Percentiles rank a stretch among this genome's conserved stretches.
These are phyloP conservation scores for Penicillium daleae DNA, from an alignment of 495 filamentous ascomycete species.

Conservation along the genomic window DNA sequence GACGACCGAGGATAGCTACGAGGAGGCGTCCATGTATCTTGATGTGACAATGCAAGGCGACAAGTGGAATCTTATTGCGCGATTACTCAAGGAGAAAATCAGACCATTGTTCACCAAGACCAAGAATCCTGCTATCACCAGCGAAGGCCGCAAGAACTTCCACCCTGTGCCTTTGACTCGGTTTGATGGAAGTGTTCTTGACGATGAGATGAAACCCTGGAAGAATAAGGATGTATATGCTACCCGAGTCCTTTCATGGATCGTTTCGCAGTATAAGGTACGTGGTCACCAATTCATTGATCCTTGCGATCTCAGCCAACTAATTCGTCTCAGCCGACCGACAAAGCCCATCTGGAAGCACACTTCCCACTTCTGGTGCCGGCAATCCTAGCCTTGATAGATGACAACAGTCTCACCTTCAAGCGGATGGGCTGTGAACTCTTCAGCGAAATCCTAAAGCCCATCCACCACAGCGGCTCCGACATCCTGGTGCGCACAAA, in stretches of 20 bases:
- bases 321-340: conserved; percentile 28
- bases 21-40: conserved; percentile 39
- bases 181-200: conserved; percentile 50
- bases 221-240: conserved; percentile 65
- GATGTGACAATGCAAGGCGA: conserved; percentile 40
- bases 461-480: conserved; percentile 51
- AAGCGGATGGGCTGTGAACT: conserved; percentile 65
- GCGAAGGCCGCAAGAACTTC: conserved; percentile 62
- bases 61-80: conserved; percentile 56
- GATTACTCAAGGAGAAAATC: conserved; percentile 56
- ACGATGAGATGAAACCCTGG: conserved; percentile 69
- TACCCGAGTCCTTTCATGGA: conserved; percentile 69
- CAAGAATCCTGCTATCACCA: conserved; percentile 64
- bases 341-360: conserved; percentile 40
- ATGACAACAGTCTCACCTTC: conserved; percentile 62
- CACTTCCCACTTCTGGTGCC: conserved; percentile 86
- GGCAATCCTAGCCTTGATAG: conserved; percentile 76
- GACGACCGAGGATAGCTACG: conserved; percentile 44
- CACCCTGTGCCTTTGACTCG: conserved; percentile 47
- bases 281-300: neutral
- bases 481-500: conserved; percentile 70
- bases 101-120: conserved; percentile 72
- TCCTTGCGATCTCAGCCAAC: neutral
- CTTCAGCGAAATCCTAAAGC: conserved; percentile 62
- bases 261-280: conserved; percentile 52